Conservation (phyloP, 441 rosid species). For the Populus tomentosa region DNA sequence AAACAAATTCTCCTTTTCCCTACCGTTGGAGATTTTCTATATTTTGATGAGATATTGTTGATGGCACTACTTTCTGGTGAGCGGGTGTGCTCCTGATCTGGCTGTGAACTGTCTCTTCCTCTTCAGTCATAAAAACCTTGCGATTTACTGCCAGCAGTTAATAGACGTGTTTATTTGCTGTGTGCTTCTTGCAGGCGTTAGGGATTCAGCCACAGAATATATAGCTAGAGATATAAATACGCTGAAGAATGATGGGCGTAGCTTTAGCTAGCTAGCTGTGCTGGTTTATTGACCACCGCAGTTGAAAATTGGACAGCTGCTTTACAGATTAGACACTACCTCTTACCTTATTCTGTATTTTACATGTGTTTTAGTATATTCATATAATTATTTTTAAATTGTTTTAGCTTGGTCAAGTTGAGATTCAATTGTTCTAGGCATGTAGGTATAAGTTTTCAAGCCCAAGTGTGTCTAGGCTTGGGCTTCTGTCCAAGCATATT, state of each 20-base stretch:
- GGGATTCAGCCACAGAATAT: neutral
- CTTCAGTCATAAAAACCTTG: neutral
- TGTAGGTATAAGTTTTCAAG: too few relatives aligned
- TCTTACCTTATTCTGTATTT: neutral
- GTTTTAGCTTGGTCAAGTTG: too few relatives aligned
- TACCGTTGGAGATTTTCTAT: neutral
- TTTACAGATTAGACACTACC: neutral
- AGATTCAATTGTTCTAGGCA: too few relatives aligned
- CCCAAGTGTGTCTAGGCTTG: too few relatives aligned
- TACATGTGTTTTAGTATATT: too few relatives aligned
- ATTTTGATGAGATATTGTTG: neutral
- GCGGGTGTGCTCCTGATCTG: neutral
- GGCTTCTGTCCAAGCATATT: too few relatives aligned
- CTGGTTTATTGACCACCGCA: neutral
- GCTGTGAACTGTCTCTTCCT: neutral
- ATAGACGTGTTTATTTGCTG: neutral
- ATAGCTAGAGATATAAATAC: neutral
- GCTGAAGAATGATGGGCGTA: neutral
- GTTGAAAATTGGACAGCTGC: neutral
- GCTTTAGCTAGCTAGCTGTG: neutral
- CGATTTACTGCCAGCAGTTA: neutral
- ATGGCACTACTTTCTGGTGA: neutral
- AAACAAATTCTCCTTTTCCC: neutral
- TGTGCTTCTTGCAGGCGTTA: neutral
- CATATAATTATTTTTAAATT: too few relatives aligned